Evolutionary conservation across 768 basidiomycete genomes (phyloP).

Genomic region (Termitomyces sp.): DNA sequence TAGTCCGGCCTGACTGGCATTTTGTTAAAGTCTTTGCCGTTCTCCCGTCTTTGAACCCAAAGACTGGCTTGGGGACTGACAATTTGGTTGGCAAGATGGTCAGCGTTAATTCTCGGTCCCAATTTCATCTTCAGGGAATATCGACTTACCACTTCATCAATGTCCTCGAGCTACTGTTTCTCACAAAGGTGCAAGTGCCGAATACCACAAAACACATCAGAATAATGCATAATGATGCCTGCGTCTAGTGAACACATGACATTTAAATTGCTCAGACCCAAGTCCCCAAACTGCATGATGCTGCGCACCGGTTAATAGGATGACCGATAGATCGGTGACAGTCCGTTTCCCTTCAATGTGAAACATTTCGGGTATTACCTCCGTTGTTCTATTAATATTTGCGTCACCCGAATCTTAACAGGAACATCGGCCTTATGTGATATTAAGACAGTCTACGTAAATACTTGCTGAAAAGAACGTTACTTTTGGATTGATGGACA

Average conservation of each 20-base stretch:
- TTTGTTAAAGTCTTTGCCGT: constrained; percentile 17
- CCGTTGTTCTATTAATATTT: constrained; percentile 21
- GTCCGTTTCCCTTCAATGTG: not conserved
- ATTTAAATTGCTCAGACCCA: not conserved
- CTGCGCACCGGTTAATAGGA: constrained; percentile 14
- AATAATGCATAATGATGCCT: too few relatives aligned
- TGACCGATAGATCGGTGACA: not conserved
- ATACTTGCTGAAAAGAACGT: not conserved
- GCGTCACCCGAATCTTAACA: constrained; percentile 20
- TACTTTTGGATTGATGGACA: not conserved
- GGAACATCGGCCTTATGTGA: constrained; percentile 14
- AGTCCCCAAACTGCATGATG: not conserved
- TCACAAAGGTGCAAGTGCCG: constrained; percentile 22
- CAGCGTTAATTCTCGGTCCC: constrained; percentile 21
- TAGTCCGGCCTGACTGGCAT: not conserved
- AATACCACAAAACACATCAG: too few relatives aligned
- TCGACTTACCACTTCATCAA: not conserved
- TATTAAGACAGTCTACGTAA: constrained; percentile 12
- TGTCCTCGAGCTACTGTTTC: not conserved
- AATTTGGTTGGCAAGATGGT: constrained; percentile 18
- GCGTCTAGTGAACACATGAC: too few relatives aligned
- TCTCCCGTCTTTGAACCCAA: constrained; percentile 29
- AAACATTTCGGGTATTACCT: constrained; percentile 4
- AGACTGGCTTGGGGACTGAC: constrained; percentile 31
- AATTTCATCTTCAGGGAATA: too few relatives aligned